Conservation (phyloP, 2,329 filamentous ascomycete species). For the Neonectria sp. region DNA sequence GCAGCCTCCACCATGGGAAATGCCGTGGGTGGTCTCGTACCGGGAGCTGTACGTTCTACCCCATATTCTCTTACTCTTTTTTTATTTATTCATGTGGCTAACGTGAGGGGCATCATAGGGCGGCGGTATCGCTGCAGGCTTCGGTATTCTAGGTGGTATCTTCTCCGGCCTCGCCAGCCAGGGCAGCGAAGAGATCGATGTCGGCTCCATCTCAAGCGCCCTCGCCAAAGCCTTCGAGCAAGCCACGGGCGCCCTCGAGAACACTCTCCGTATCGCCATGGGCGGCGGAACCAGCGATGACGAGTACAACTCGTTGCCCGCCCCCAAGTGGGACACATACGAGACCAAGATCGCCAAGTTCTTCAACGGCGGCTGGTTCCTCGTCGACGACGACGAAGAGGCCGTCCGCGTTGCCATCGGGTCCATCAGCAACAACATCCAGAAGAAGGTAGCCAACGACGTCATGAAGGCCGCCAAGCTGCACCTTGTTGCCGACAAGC, state of each 20-base stretch:
- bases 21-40: constrained; percentile 10
- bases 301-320: constrained; percentile 21
- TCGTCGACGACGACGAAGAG: constrained; percentile 21
- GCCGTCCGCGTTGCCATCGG: constrained; percentile 9
- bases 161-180: constrained; percentile 14
- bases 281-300: constrained; percentile 2
- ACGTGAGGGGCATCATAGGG: not conserved
- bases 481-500: constrained; percentile 35
- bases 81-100: not conserved
- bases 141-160: constrained; percentile 13
- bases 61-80: not conserved
- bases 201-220: constrained; percentile 2
- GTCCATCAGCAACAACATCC: constrained; percentile 24
- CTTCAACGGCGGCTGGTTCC: constrained; percentile 35
- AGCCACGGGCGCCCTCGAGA: not conserved
- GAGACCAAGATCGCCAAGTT: constrained; percentile 31
- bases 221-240: constrained; percentile 14
- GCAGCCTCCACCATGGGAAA: constrained; percentile 5
- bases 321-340: constrained; percentile 18
- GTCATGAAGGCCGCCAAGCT: constrained; percentile 36
- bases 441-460: constrained; percentile 39
- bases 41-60: constrained; percentile 8
- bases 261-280: not conserved
- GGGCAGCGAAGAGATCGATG: not conserved
- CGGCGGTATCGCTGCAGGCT: constrained; percentile 9